A percentile compares a stretch with the other conserved stretches of the same genome.
Conservation (phyloP, 768 basidiomycete genomes). For the Leccinum rimulosum region DNA sequence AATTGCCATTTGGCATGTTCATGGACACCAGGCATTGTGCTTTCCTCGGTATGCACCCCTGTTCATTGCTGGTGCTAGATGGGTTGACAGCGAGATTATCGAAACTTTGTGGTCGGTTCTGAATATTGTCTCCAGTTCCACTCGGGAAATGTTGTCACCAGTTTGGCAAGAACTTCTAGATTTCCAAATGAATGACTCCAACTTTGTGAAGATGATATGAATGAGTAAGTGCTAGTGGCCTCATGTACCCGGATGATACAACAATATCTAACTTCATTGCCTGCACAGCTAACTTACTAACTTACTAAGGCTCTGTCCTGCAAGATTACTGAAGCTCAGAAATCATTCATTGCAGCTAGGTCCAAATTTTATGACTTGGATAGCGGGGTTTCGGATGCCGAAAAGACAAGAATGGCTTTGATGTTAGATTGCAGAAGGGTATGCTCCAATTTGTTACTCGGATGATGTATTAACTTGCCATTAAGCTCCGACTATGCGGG, state of each 20-base stretch:
- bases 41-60: background rate
- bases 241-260: too few relatives aligned
- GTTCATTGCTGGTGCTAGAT: background rate
- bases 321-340: too few relatives aligned
- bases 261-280: background rate
- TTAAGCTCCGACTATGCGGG: background rate
- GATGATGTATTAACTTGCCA: too few relatives aligned
- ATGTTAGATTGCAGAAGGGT: too few relatives aligned
- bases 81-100: background rate
- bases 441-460: too few relatives aligned
- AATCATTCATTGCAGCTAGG: too few relatives aligned
- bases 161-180: constrained; percentile 1
- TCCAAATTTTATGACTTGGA: too few relatives aligned
- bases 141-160: background rate
- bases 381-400: too few relatives aligned
- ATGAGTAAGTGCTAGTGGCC: background rate
- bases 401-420: too few relatives aligned
- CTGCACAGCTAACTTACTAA: background rate
- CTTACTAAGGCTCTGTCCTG: background rate
- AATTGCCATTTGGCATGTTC: constrained; percentile 28
- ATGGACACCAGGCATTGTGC: constrained; percentile 26
- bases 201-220: constrained; percentile 4
- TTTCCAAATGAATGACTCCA: constrained; percentile 10
- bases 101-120: constrained; percentile 5
- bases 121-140: background rate